A percentile compares a stretch with the other conserved stretches of the same genome.
These are phyloP conservation scores for Symbiodinium natans DNA, from an alignment of 73 alveolate genomes.

Conservation along the genomic window DNA sequence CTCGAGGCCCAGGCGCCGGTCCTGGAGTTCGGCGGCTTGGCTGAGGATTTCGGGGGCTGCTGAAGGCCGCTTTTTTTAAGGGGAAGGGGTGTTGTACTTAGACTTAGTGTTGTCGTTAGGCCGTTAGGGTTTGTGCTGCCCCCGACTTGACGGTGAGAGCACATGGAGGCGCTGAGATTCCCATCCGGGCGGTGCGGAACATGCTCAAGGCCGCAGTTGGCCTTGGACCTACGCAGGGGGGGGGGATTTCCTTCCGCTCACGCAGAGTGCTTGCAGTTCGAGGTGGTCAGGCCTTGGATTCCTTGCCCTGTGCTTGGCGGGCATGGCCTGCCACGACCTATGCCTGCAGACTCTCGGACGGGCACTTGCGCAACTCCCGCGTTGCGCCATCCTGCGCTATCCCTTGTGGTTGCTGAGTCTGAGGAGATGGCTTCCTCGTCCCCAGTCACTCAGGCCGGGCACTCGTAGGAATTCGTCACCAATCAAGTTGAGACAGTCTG, in stretches of 20 bases:
- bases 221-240: background rate
- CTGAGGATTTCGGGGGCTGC: background rate
- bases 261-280: background rate
- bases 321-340: constrained; percentile 88
- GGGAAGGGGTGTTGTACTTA: too few relatives aligned
- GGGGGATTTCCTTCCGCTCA: too few relatives aligned
- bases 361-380: too few relatives aligned
- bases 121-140: too few relatives aligned
- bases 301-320: constrained; percentile 61
- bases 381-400: too few relatives aligned
- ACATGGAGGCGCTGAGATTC: background rate
- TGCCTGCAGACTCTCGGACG: constrained; percentile 39
- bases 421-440: constrained; percentile 6
- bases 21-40: background rate
- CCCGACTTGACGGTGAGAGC: too few relatives aligned
- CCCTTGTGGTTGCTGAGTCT: too few relatives aligned
- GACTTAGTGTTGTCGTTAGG: too few relatives aligned
- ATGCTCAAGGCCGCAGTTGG: constrained; percentile 42
- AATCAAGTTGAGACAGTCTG: background rate
- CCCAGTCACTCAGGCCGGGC: background rate
- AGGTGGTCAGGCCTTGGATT: constrained; percentile 48
- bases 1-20: background rate
- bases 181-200: constrained; percentile 43
- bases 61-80: too few relatives aligned
- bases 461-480: too few relatives aligned